Percentiles rank a stretch among this genome's conserved stretches.
Evolutionary conservation across 306 rosid species (phyloP).

Genomic region (Mucuna pruriens): DNA sequence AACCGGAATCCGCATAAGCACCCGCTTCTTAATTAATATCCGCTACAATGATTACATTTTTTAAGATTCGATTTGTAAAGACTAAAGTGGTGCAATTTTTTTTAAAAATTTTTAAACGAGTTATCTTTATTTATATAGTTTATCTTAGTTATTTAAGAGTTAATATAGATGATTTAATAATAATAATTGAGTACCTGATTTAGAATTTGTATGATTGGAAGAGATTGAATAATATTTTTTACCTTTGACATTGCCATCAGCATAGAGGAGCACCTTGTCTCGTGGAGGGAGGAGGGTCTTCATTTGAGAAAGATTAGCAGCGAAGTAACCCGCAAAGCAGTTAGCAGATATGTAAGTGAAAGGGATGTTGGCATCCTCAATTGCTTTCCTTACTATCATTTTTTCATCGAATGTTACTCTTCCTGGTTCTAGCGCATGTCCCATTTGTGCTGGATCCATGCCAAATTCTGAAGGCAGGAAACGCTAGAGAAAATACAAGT

Average conservation of each 20-base stretch:
- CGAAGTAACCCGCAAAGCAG: constrained; percentile 81
- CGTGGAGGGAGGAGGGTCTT: constrained; percentile 64
- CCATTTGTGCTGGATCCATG: constrained; percentile 78
- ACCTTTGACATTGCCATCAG: constrained; percentile 83
- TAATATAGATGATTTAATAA: no score
- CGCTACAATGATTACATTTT: no score
- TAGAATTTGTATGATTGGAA: no score
- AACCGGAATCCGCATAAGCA: no score
- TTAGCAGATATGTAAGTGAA: constrained; percentile 79
- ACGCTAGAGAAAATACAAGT: constrained; percentile 58
- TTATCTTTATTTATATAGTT: no score
- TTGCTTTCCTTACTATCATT: constrained; percentile 70
- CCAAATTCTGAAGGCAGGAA: constrained; percentile 94
- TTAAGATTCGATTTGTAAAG: no score
- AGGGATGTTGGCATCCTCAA: constrained; percentile 81
- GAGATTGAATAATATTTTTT: no score
- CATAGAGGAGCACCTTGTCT: constrained; percentile 63
- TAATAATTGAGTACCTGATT: no score
- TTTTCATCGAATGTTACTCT: constrained; percentile 84
- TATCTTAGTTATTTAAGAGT: no score
- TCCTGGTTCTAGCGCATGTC: constrained; percentile 89
- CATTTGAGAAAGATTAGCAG: constrained; percentile 79
- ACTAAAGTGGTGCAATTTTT: no score
- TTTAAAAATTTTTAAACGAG: no score
- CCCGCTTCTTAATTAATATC: no score